Evolutionary conservation across 768 basidiomycete genomes (phyloP), one percentile per base, ranked within the genome.

Genomic region (Vararia minispora): DNA sequence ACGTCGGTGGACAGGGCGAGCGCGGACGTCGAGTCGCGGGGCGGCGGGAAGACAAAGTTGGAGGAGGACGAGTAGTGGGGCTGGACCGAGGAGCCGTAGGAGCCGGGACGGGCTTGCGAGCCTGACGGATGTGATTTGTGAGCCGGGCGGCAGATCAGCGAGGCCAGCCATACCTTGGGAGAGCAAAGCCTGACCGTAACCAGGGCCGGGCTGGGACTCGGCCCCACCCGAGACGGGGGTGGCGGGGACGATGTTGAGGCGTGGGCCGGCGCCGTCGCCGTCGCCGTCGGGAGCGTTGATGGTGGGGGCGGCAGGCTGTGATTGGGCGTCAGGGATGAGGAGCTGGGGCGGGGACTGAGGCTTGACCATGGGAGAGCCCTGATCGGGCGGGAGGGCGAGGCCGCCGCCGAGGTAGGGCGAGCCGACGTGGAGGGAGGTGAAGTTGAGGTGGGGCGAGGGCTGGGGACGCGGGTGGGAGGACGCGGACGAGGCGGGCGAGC

Each of bases 191-290:
- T 63, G 60, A 47, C 71, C 69, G 63, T 77, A 80, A 28, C 71
- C 66, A 26, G 61, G 67, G 27, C 62, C 54, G 42, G 68, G 64
- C 8, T 60, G 58, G 26, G 61, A 61, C 20, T 61, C 66, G 25
- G 62, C 75, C 16, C 73, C 76, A 30, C 76, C 78, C 43, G 71
- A 72, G 39, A 89, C 67, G 6, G 86, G 86, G 3, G 86, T 89
- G 16, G 85, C 82, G 28, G 86, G 86, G 6, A 87, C 83, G 44
- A 89, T 78, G 52, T 85, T 74, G 43, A 89, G 67, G 36, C 70
- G 71, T 1, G 80, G 83, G 0, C 79, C 75, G 13, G 61, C 59
- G 7, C 60, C 57, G 21, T 62, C 60, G 26, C 69, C 72, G 39
- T 69, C 68, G 28, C 71, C 77, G 3, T 72, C 69, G 2, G 77